Percentiles rank a stretch among this genome's conserved stretches.
These are phyloP conservation scores for Linum trigynum DNA, from an alignment of 345 rosid species.

Conservation along the genomic window DNA sequence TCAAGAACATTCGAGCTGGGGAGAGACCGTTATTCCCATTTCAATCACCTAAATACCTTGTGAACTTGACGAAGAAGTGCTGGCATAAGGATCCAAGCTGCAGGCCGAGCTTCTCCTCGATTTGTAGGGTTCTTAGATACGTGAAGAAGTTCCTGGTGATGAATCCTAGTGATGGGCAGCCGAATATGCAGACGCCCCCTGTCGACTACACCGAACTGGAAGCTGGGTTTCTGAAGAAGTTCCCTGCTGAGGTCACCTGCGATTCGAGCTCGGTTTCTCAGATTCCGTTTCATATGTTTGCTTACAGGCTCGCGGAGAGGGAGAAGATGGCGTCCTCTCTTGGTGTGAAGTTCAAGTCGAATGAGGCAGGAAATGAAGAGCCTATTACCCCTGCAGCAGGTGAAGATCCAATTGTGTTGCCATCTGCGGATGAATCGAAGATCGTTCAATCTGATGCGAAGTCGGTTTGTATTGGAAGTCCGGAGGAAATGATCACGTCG, in stretches of 20 bases:
- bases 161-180: constrained; percentile 50
- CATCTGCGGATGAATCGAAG: constrained; percentile 26
- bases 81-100: constrained; percentile 63
- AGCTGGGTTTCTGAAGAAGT: constrained; percentile 42
- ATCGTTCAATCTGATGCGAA: constrained; percentile 33
- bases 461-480: constrained; percentile 18
- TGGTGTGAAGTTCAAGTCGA: constrained; percentile 24
- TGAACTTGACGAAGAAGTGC: constrained; percentile 63
- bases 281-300: constrained; percentile 77
- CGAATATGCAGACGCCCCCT: constrained; percentile 39
- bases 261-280: constrained; percentile 32
- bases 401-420: constrained; percentile 32
- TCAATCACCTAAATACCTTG: constrained; percentile 63
- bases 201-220: constrained; percentile 69
- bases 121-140: constrained; percentile 68
- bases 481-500: constrained; percentile 4
- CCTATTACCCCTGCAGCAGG: constrained; percentile 15
- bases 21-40: constrained; percentile 83
- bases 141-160: constrained; percentile 66
- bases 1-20: constrained; percentile 57
- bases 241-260: constrained; percentile 17
- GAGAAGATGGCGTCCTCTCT: constrained; percentile 30
- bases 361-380: constrained; percentile 28
- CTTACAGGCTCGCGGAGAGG: constrained; percentile 50
- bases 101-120: constrained; percentile 76